A percentile compares a stretch with the other conserved stretches of the same genome.
phyloP scores from a whole-genome alignment of 139 green algal species.

The Desmodesmus armatus region DNA sequence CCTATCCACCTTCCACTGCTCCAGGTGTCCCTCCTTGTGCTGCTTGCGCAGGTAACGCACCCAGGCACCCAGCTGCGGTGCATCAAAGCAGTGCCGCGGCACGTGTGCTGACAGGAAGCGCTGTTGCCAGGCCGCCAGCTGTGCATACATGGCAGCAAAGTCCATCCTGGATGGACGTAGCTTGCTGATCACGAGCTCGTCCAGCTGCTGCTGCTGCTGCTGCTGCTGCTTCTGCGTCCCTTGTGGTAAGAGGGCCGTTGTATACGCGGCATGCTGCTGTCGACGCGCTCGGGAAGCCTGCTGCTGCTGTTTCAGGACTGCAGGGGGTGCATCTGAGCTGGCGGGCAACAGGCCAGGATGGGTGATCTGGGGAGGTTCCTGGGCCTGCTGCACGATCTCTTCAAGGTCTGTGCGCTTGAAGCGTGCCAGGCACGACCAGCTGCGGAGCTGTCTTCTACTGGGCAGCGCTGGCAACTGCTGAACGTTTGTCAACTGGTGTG shows the following conservation, averaged over 20 bases:
- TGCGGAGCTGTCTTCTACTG: no score
- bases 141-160: constrained; percentile 42
- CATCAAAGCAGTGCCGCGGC: constrained; percentile 54
- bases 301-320: no score
- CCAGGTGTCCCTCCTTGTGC: constrained; percentile 27
- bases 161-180: constrained; percentile 25
- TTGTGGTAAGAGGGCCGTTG: background rate
- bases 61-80: constrained; percentile 50
- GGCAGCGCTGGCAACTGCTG: no score
- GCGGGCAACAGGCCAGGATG: no score
- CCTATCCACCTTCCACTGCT: constrained; percentile 55
- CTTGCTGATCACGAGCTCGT: constrained; percentile 2
- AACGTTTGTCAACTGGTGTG: no score
- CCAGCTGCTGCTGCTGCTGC: constrained; percentile 24
- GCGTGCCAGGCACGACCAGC: no score
- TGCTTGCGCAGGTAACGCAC: constrained; percentile 46
- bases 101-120: constrained; percentile 41
- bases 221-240: constrained; percentile 7
- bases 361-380: no score
- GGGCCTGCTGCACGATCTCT: no score
- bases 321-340: no score
- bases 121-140: constrained; percentile 38
- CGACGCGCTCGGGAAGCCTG: no score
- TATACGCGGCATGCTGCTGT: no score
- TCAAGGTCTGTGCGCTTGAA: no score